A percentile compares a stretch with the other conserved stretches of the same genome.
phyloP scores from a whole-genome alignment of 805 yeast genomes.

The Wickerhamiella qilinensis region DNA sequence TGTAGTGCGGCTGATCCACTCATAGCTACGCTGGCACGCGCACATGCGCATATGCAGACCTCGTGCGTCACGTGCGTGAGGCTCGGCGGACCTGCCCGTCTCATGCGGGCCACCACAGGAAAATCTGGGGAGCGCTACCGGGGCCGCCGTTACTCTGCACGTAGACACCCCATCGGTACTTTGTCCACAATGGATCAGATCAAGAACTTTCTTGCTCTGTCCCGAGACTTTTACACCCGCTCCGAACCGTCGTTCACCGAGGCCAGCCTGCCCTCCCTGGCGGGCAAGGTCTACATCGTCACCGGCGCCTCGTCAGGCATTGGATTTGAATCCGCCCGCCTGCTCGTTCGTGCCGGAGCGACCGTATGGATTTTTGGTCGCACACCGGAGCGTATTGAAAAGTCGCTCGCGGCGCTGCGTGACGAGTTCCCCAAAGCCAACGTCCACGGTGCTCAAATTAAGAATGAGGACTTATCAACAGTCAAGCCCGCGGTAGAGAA shows the following conservation, averaged over 20 bases:
- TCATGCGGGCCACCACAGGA: too few species aligned
- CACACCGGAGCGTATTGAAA: conserved; percentile 21
- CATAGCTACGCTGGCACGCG: too few species aligned
- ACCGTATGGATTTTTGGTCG: conserved; percentile 27
- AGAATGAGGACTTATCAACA: conserved; percentile 25
- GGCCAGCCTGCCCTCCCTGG: conserved; percentile 18
- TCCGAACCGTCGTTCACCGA: conserved; percentile 5
- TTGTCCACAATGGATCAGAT: background rate
- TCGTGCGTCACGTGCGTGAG: too few species aligned
- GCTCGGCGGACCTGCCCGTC: too few species aligned
- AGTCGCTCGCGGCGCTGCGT: conserved; percentile 18
- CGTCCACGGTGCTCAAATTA: conserved; percentile 11
- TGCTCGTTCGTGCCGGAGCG: conserved; percentile 19
- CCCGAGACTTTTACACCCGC: background rate
- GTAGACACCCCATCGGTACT: too few species aligned
- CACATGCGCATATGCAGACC: too few species aligned
- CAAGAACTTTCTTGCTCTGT: background rate
- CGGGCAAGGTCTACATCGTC: conserved; percentile 22
- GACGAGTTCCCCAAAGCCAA: conserved; percentile 14
- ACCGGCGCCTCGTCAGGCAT: conserved; percentile 17
- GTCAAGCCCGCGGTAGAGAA: conserved; percentile 25
- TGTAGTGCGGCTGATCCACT: too few species aligned
- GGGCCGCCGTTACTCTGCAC: too few species aligned
- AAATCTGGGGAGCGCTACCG: too few species aligned
- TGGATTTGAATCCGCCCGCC: conserved; percentile 13